Conservation (phyloP, 106 monocot genomes). For the Dendrobium huoshanense region DNA sequence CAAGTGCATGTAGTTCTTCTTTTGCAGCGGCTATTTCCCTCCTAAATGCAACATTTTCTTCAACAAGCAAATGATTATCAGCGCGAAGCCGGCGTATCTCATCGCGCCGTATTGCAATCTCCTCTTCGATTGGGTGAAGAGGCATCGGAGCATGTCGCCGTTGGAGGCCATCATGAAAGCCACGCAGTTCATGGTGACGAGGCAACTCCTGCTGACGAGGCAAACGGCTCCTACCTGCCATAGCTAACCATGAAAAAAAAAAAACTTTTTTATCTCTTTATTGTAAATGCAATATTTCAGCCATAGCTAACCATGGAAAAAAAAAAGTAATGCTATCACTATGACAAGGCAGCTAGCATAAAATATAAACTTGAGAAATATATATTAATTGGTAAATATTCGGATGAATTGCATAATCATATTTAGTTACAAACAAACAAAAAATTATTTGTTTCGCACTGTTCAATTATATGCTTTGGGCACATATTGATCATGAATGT, state of each 20-base stretch:
- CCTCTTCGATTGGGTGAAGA: constrained; percentile 35
- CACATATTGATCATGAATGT: too few relatives aligned
- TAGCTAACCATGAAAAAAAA: not conserved
- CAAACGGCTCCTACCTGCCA: constrained; percentile 34
- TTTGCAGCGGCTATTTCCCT: constrained; percentile 23
- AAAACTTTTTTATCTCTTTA: too few relatives aligned
- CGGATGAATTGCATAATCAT: too few relatives aligned
- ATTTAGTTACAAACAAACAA: too few relatives aligned
- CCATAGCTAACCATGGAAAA: not conserved
- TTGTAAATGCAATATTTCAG: not conserved
- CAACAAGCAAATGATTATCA: constrained; percentile 33
- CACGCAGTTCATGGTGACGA: constrained; percentile 20
- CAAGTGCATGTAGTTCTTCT: constrained; percentile 30
- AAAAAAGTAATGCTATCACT: too few relatives aligned
- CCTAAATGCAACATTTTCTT: constrained; percentile 43
- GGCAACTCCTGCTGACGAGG: constrained; percentile 23
- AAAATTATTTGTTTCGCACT: too few relatives aligned
- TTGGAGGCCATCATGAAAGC: constrained; percentile 23
- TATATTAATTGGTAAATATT: too few relatives aligned
- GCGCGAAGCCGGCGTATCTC: constrained; percentile 40
- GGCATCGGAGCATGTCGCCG: constrained; percentile 20
- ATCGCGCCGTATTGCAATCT: constrained; percentile 21
- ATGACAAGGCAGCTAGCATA: too few relatives aligned
- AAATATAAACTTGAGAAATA: too few relatives aligned
- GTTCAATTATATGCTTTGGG: too few relatives aligned